phyloP scores from a whole-genome alignment of 768 basidiomycete species.

The Leccinum incarnatum region DNA sequence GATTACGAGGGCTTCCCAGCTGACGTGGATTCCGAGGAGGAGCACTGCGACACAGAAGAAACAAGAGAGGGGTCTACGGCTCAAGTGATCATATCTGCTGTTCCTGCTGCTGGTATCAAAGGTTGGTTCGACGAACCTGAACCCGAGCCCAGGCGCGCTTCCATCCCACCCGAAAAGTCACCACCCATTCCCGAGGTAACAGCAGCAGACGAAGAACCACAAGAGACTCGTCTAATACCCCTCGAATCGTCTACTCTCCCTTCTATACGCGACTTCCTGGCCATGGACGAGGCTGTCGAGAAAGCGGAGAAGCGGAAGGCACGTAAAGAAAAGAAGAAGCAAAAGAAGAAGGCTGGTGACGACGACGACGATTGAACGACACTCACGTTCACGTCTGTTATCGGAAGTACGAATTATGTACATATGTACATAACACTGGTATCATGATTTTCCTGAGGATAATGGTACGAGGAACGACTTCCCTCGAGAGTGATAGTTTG shows the following conservation, averaged over 20 bases:
- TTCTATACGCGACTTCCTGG: conserved; percentile 80
- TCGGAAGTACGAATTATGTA: conserved; percentile 5
- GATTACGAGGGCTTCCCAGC: conserved; percentile 74
- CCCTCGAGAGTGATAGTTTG: conserved; percentile 61
- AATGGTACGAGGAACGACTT: conserved; percentile 27
- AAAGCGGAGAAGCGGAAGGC: conserved; percentile 66
- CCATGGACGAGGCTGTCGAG: conserved; percentile 67
- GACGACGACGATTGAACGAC: conserved; percentile 30
- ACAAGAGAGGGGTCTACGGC: conserved; percentile 8
- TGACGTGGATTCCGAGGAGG: conserved; percentile 51
- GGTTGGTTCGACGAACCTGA: conserved; percentile 50
- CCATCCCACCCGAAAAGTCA: conserved; percentile 11
- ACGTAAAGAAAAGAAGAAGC: conserved; percentile 72
- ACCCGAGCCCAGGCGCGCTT: conserved; percentile 19
- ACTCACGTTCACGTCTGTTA: background rate
- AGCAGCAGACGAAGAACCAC: conserved; percentile 32
- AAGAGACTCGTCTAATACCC: conserved; percentile 60
- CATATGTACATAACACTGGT: background rate
- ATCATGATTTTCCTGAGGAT: conserved; percentile 4
- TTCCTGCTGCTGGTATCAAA: conserved; percentile 12
- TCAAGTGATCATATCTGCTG: conserved; percentile 9
- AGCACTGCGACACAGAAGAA: conserved; percentile 15
- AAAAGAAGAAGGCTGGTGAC: conserved; percentile 30
- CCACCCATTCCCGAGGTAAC: conserved; percentile 10
- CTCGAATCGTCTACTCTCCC: conserved; percentile 79